These are phyloP conservation scores for Picea glauca DNA, from an alignment of 75 land plant species.

Conservation along the genomic window DNA sequence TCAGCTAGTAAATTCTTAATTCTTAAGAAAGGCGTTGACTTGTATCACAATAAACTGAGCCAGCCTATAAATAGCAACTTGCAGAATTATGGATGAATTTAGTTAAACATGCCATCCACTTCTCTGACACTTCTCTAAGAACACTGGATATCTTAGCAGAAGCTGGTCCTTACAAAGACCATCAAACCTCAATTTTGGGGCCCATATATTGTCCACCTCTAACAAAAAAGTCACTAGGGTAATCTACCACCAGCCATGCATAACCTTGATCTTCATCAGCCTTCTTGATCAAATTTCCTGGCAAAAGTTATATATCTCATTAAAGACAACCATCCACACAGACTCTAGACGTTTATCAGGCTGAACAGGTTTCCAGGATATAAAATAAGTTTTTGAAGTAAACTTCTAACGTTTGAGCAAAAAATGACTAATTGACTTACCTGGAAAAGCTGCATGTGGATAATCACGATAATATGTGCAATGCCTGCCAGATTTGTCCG, in stretches of 20 bases:
- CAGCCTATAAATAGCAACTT: no score
- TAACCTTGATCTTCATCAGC: conserved; percentile 36
- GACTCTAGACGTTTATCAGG: not conserved
- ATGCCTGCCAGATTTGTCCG: conserved; percentile 57
- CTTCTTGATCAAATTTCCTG: conserved; percentile 1
- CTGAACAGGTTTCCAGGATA: not conserved
- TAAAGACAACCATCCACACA: not conserved
- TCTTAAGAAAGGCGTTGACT: no score
- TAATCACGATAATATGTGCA: conserved; percentile 89
- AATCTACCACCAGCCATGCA: conserved; percentile 56
- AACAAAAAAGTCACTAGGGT: conserved; percentile 25
- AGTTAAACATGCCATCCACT: no score
- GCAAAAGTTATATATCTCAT: conserved; percentile 1
- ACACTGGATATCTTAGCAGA: no score
- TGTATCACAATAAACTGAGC: no score
- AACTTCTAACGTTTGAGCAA: not conserved
- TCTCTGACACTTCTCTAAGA: no score
- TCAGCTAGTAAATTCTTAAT: no score
- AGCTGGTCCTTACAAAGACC: not conserved
- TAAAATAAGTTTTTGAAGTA: not conserved
- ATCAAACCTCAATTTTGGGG: conserved; percentile 19
- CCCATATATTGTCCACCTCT: conserved; percentile 36
- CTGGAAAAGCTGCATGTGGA: conserved; percentile 53
- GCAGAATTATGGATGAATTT: no score
- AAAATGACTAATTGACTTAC: conserved; percentile 17